Base-by-base conservation (phyloP, 1,139 yeast genomes). In the Nadsonia starkeyi-henricii region DNA sequence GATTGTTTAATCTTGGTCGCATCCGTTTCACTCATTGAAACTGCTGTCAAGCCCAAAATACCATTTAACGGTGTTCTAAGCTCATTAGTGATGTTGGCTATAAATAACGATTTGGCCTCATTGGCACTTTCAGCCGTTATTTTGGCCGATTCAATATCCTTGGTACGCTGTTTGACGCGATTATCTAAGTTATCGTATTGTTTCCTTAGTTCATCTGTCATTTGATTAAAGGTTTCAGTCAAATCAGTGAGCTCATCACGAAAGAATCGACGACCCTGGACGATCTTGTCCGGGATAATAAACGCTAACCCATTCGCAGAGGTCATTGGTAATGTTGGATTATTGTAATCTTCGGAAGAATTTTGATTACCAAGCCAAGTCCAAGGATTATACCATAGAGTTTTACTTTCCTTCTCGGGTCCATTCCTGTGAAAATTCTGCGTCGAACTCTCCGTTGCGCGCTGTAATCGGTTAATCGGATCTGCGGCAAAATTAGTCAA, bases 1-100 rank as follows among this genome's bases (percentile, higher is more conserved):
- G 80, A 74, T 46, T 79, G 81, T 56, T 81, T 79, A 19, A 85
- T 78, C 55, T 80, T 78, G 3, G 70, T 63, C 8, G 73, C 71
- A 57, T 85, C 91, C 12, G 71, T 71, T 62, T 89, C 96, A 20
- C 85, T 91, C 80, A 86, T 77, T 1, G 96, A 91, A 50, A 89
- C 85, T 1, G 95, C 84, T 0, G 96, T 85, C 95, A 91, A 85
- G 50, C 98, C 98, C 51, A 91, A 69, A 44, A 91, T 91, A 62
- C 97, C 97, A 64, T 91, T 91, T 57, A 91, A 70, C 1, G 98
- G 98, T 0, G 98, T 91, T 56, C 96, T 74, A 60, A 91, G 73
- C 66, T 91, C 98, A 62, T 91, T 97, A 0, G 96, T 88, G 41
- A 91, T 88, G 62, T 89, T 91, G 19, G 97, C 97, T 62, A 91